Evolutionary conservation across 129 eudicot genomes (phyloP).

Genomic region (Tagetes patula): DNA sequence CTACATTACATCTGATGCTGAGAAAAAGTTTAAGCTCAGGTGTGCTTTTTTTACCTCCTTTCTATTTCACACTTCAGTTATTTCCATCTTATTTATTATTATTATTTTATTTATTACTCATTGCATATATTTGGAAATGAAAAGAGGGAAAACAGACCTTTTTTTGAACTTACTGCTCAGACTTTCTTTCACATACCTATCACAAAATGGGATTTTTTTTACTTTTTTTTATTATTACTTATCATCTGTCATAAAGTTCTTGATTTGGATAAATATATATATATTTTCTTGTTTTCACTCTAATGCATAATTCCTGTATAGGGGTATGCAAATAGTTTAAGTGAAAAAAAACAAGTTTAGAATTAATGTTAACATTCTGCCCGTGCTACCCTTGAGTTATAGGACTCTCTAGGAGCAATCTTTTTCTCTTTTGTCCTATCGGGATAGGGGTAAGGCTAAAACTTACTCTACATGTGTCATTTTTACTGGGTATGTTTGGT

Average conservation of each 20-base stretch:
- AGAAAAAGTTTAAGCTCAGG: slow-evolving; percentile 41
- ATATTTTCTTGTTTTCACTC: not conserved
- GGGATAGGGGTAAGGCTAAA: no score
- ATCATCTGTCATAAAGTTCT: not conserved
- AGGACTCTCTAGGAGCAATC: no score
- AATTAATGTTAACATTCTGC: not conserved
- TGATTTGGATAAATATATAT: not conserved
- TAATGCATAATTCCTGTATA: not conserved
- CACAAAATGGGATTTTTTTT: not conserved
- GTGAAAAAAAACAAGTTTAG: not conserved
- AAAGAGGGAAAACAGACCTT: slow-evolving; percentile 14
- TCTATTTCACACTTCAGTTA: slow-evolving; percentile 1
- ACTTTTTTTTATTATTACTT: not conserved
- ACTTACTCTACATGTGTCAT: no score
- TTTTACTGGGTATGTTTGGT: no score
- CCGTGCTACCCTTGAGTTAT: no score
- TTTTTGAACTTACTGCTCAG: slow-evolving; percentile 17
- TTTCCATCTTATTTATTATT: not conserved
- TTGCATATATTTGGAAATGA: slow-evolving; percentile 17
- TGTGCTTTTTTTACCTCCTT: slow-evolving; percentile 27
- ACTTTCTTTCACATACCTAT: slow-evolving; percentile 14
- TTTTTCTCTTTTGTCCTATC: no score
- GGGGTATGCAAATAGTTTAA: not conserved
- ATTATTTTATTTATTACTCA: not conserved
- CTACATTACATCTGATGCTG: slow-evolving; percentile 28